phyloP scores from a whole-genome alignment of 2,329 filamentous ascomycete genomes.

The Neofusicoccum sp. region DNA sequence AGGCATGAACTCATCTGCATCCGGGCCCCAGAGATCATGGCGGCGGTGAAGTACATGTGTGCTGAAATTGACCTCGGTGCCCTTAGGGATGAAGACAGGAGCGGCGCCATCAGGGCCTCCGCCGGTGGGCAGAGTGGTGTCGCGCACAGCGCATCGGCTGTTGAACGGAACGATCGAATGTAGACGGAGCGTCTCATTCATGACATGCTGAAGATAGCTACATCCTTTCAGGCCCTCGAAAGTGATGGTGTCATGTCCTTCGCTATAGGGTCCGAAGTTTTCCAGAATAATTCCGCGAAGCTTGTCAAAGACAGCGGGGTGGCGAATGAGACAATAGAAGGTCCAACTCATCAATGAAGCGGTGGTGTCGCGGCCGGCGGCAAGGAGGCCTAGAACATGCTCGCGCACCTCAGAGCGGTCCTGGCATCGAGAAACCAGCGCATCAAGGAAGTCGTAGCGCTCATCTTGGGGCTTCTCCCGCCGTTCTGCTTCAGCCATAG shows the following conservation, averaged over 20 bases:
- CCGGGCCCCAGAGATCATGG: conserved; percentile 43
- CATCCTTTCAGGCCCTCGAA: conserved; percentile 44
- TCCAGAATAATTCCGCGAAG: conserved; percentile 41
- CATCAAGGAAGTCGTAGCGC: conserved; percentile 47
- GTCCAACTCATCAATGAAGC: conserved; percentile 40
- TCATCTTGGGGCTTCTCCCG: conserved; percentile 19
- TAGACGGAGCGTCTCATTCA: conserved; percentile 68
- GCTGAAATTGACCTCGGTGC: conserved; percentile 26
- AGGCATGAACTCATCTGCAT: conserved; percentile 45
- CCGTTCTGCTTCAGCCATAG: conserved; percentile 27
- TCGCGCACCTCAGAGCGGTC: conserved; percentile 43
- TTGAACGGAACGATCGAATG: conserved; percentile 57
- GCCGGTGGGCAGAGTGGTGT: conserved; percentile 32
- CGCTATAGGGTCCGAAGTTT: conserved; percentile 42
- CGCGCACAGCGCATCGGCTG: conserved; percentile 33
- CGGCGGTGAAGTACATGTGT: conserved; percentile 39
- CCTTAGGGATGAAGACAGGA: conserved; percentile 32
- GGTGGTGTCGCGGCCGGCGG: conserved; percentile 42
- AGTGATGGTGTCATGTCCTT: conserved; percentile 33
- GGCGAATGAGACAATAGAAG: conserved; percentile 40
- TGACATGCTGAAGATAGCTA: conserved; percentile 52
- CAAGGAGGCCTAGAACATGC: conserved; percentile 47
- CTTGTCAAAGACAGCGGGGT: conserved; percentile 37
- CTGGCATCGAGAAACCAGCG: conserved; percentile 45
- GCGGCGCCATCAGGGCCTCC: conserved; percentile 26